Evolutionary conservation across 2,329 filamentous ascomycete genomes (phyloP), one percentile per base, ranked within the genome.

Genomic region (Venturia nashicola): DNA sequence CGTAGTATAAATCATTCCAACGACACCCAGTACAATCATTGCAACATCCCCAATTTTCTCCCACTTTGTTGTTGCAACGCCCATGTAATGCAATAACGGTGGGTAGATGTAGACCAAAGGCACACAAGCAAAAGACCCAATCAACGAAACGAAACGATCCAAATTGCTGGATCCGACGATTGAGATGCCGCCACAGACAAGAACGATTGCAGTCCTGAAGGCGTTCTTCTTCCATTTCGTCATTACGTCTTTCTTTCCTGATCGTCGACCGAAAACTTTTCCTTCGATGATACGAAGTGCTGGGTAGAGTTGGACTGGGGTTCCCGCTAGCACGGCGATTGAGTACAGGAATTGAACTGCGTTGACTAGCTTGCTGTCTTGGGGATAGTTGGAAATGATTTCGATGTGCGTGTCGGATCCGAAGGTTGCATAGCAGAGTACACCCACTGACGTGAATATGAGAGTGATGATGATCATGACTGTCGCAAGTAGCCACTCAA

Each of bases 211-310:
- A 0, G 83, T 79, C 27, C 87, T 79, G 68, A 90, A 83, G 0
- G 74, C 80, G 68, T 91, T 91, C 80, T 91, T 91, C 75, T 86
- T 85, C 88, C 88, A 91, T 72, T 90, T 91, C 67, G 86, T 87
- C 44, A 79, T 75, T 42, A 77, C 72, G 66, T 82, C 83, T 69
- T 82, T 83, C 76, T 88, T 90, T 42, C 88, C 88, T 0, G 86
- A 88, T 12, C 76, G 72, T 64, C 82, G 78, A n/a, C 85, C 85
- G 65, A 91, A 89, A 18, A 90, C 71, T 55, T 79, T 82, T 23
- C 82, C 83, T 74, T 90, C 88, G 62, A 90, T 78, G 70, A 90
- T 91, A 68, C 87, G 83, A 61, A 88, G 78, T 8, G 87, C 86
- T 0, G 88, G 88, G 76, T 90, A 91, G 57, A 90, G 80, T 73